Evolutionary conservation across 805 yeast species (phyloP).

Genomic region (Lipomyces sp.): DNA sequence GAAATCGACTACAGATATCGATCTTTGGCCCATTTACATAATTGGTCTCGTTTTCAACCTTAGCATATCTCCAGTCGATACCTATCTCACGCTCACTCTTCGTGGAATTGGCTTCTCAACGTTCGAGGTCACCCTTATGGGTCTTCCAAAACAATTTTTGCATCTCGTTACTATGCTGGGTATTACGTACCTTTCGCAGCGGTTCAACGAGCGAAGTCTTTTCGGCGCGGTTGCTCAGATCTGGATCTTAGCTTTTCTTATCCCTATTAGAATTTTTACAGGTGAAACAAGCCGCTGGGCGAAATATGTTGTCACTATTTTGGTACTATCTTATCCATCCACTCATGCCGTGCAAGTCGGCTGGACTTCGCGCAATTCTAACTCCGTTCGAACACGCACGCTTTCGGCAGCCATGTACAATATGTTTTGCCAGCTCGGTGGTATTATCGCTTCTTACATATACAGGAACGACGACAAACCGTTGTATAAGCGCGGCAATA

Average conservation of each 20-base stretch:
- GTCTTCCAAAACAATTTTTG: slow-evolving; percentile 47
- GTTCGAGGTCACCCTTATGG: slow-evolving; percentile 49
- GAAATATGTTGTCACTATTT: slow-evolving; percentile 23
- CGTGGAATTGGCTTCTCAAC: slow-evolving; percentile 52
- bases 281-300: slow-evolving; percentile 25
- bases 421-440: slow-evolving; percentile 59
- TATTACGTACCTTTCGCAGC: slow-evolving; percentile 12
- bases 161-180: slow-evolving; percentile 32
- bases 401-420: slow-evolving; percentile 64
- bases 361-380: slow-evolving; percentile 62
- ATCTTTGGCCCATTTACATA: slow-evolving; percentile 56
- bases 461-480: slow-evolving; percentile 60
- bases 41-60: slow-evolving; percentile 47
- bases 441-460: slow-evolving; percentile 53
- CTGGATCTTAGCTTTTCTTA: slow-evolving; percentile 19
- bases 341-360: slow-evolving; percentile 56
- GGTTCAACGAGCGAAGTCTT: slow-evolving; percentile 13
- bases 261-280: slow-evolving; percentile 32
- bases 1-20: slow-evolving; percentile 47
- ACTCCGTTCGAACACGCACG: slow-evolving; percentile 60
- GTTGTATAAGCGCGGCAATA: slow-evolving; percentile 56
- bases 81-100: slow-evolving; percentile 51
- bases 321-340: slow-evolving; percentile 46
- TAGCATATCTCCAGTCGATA: slow-evolving; percentile 40
- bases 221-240: slow-evolving; percentile 15